A percentile compares a stretch with the other conserved stretches of the same genome.
These are phyloP conservation scores for Immersiella caudata DNA, from an alignment of 495 filamentous ascomycete genomes.

Conservation along the genomic window DNA sequence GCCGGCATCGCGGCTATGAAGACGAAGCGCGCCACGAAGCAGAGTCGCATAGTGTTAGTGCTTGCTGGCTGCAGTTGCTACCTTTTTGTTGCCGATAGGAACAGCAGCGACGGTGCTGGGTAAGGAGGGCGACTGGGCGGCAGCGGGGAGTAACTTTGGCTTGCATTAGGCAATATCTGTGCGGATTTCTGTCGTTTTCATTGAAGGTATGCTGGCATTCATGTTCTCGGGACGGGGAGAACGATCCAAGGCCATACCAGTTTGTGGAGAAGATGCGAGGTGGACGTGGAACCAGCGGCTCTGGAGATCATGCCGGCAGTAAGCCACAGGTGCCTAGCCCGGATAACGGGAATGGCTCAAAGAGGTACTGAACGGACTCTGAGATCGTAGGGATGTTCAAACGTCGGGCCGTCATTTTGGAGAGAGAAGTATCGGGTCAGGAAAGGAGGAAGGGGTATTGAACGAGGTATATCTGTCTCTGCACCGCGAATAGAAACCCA, in stretches of 20 bases:
- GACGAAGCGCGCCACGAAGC: background rate
- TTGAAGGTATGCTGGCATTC: background rate
- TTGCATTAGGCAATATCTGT: background rate
- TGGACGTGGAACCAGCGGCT: background rate
- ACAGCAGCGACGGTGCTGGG: background rate
- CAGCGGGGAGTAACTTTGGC: background rate
- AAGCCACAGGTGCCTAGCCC: background rate
- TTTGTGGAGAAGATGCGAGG: background rate
- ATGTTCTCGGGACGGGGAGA: background rate
- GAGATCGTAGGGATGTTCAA: background rate
- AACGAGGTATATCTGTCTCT: no score
- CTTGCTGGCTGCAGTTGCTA: background rate
- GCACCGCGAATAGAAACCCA: no score
- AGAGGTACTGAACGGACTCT: background rate
- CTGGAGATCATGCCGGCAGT: background rate
- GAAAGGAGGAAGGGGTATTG: no score
- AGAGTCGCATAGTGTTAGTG: background rate
- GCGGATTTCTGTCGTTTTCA: background rate
- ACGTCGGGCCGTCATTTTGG: slow-evolving; percentile 1
- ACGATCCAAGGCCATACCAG: background rate
- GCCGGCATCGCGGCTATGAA: no score
- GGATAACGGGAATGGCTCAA: background rate
- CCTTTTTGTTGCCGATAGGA: background rate
- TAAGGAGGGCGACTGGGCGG: slow-evolving; percentile 2
- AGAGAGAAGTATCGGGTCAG: background rate